These are phyloP conservation scores for Moricandia arvensis DNA, from an alignment of 345 rosid genomes.

Conservation along the genomic window DNA sequence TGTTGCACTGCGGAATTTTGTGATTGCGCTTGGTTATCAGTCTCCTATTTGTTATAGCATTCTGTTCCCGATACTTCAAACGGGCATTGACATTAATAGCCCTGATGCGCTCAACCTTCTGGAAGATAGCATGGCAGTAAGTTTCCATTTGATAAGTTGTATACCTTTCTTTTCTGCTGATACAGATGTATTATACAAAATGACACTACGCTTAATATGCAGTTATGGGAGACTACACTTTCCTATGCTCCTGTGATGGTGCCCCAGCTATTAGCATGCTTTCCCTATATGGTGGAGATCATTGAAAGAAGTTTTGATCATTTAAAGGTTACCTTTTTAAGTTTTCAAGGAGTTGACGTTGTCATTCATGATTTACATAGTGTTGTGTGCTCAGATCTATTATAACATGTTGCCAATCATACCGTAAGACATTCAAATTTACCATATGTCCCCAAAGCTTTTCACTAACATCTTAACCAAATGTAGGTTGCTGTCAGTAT, in stretches of 20 bases:
- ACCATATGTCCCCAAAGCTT: neutral
- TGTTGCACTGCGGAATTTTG: constrained; percentile 86
- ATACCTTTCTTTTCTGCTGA: constrained; percentile 24
- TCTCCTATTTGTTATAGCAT: constrained; percentile 75
- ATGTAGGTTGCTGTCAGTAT: constrained; percentile 80
- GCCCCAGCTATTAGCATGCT: constrained; percentile 74
- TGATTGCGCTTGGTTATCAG: constrained; percentile 83
- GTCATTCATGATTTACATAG: neutral
- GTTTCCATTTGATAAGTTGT: constrained; percentile 20
- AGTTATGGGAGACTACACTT: constrained; percentile 96
- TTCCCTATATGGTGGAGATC: constrained; percentile 75
- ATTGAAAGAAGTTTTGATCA: constrained; percentile 93
- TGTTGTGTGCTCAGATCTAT: neutral
- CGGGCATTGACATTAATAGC: constrained; percentile 78
- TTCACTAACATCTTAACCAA: constrained; percentile 20
- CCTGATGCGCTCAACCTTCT: constrained; percentile 93
- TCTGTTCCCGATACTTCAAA: constrained; percentile 82
- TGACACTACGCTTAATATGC: constrained; percentile 39
- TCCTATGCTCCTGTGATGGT: constrained; percentile 89
- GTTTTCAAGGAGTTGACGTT: constrained; percentile 2
- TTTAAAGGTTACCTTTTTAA: constrained; percentile 61
- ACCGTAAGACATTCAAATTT: constrained; percentile 12
- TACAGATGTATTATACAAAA: constrained; percentile 18
- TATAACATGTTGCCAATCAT: neutral
- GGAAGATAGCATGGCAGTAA: constrained; percentile 92